Base-by-base conservation (phyloP, 805 yeast species). In the Nakazawaea siamensis region DNA sequence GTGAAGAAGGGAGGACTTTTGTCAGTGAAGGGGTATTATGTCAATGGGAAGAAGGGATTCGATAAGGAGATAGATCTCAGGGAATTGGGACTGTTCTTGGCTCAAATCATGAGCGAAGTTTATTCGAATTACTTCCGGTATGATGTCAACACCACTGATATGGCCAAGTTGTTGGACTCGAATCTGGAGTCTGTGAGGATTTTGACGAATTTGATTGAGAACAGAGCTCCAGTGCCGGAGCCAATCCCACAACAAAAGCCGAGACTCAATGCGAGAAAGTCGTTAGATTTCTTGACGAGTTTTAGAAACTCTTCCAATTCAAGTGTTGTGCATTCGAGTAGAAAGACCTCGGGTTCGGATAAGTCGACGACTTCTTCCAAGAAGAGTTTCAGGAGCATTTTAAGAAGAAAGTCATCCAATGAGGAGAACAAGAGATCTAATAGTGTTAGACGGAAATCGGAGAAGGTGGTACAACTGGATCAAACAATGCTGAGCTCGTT, bases 11-110 rank as follows among this genome's bases (percentile, higher is more conserved):
- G n/a, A 7, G 18, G 25, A 7, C 43, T 35, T n/a, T 13, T 29
- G 4, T 39, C 53, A 13, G 33, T 43, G 8, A 46, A 54, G n/a
- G 34, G 39, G 2, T 45, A 46, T 2, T 32, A 45, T 9, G 43
- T 51, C 4, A 34, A 33, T 5, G 37, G 48, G 29, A 52, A 49
- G 7, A 49, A 56, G 6, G 18, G 33, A 37, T 12, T 42, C 48
- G 5, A 42, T 38, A 5, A 44, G 36, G 12, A 35, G 12, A n/a
- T 32, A 11, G 15, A 49, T 47, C 14, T 35, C 41, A 39, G 37
- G 46, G 8, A 29, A 24, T 29, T 37, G 7, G 10, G 18, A 15
- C n/a, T 16, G 6, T 4, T 18, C 3, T 18, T 37, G 7, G 32
- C 37, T 25, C 28, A 20, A 11, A 18, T 25, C 11, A 29, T 37